Conservation (phyloP, 1,139 yeast species). For the Sugiyamaella japonica region DNA sequence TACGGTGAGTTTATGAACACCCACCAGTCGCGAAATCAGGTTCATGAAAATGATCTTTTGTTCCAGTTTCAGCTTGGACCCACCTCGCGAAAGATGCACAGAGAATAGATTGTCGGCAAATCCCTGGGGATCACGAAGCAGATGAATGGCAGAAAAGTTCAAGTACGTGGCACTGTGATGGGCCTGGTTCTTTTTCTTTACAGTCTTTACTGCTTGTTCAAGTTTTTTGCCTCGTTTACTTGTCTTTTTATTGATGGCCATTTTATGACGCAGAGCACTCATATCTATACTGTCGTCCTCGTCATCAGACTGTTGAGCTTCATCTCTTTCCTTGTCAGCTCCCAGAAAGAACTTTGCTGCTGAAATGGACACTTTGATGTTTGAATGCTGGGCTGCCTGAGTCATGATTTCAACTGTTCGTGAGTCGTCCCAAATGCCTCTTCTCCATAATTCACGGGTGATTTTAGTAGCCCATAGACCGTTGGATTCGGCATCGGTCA, state of each 20-base stretch:
- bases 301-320: constrained; percentile 73
- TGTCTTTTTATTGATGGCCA: constrained; percentile 80
- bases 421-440: constrained; percentile 98
- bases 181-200: constrained; percentile 60
- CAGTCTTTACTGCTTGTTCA: constrained; percentile 65
- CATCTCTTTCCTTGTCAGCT: constrained; percentile 94
- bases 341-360: constrained; percentile 91
- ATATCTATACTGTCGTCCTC: constrained; percentile 55
- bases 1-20: constrained; percentile 89
- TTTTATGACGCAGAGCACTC: constrained; percentile 67
- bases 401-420: constrained; percentile 96
- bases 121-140: constrained; percentile 95
- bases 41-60: constrained; percentile 88
- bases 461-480: constrained; percentile 97
- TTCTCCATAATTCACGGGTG: constrained; percentile 93
- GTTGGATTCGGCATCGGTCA: constrained; percentile 61
- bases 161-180: constrained; percentile 60
- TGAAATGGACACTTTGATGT: constrained; percentile 82
- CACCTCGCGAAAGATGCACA: constrained; percentile 66
- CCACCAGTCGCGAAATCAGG: constrained; percentile 80
- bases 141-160: constrained; percentile 91
- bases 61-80: constrained; percentile 70
- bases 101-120: constrained; percentile 84
- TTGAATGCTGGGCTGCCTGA: constrained; percentile 87
- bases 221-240: constrained; percentile 77